Conservation (phyloP, 768 basidiomycete genomes). For the Suillus cothurnatus region DNA sequence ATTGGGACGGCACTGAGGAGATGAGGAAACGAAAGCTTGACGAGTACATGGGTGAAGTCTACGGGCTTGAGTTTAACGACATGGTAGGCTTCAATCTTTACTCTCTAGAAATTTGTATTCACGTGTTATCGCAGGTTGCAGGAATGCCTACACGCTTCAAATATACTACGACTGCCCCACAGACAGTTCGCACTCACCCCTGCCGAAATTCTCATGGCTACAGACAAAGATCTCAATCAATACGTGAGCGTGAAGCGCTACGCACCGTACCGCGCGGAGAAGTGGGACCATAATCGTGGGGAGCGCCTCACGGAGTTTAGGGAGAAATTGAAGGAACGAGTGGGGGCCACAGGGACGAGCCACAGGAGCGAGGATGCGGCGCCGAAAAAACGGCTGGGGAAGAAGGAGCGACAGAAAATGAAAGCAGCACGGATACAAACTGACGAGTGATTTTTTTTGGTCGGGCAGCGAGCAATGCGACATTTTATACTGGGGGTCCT, state of each 20-base stretch:
- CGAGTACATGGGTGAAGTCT: constrained; percentile 89
- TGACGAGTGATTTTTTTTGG: constrained; percentile 80
- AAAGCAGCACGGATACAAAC: constrained; percentile 59
- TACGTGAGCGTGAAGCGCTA: constrained; percentile 88
- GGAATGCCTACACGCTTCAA: constrained; percentile 93
- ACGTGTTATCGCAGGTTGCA: constrained; percentile 33
- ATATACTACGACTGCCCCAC: constrained; percentile 70
- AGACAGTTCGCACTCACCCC: constrained; percentile 74
- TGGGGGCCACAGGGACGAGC: constrained; percentile 19
- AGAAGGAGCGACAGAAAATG: constrained; percentile 64
- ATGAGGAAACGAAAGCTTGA: constrained; percentile 84
- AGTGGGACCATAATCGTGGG: constrained; percentile 65
- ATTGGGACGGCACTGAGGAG: constrained; percentile 89
- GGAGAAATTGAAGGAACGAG: constrained; percentile 52
- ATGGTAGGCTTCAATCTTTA: constrained; percentile 58
- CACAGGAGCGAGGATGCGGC: constrained; percentile 22
- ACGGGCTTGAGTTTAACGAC: constrained; percentile 93
- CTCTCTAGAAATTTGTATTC: neutral
- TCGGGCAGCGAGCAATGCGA: constrained; percentile 53
- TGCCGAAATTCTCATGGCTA: constrained; percentile 87
- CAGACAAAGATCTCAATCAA: constrained; percentile 90
- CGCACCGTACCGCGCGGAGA: constrained; percentile 82
- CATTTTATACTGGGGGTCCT: constrained; percentile 38
- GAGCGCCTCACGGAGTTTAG: constrained; percentile 77
- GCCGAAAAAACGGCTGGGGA: constrained; percentile 67